Base-by-base conservation (phyloP, 1,284 basidiomycete species). In the Vanrija sp. region DNA sequence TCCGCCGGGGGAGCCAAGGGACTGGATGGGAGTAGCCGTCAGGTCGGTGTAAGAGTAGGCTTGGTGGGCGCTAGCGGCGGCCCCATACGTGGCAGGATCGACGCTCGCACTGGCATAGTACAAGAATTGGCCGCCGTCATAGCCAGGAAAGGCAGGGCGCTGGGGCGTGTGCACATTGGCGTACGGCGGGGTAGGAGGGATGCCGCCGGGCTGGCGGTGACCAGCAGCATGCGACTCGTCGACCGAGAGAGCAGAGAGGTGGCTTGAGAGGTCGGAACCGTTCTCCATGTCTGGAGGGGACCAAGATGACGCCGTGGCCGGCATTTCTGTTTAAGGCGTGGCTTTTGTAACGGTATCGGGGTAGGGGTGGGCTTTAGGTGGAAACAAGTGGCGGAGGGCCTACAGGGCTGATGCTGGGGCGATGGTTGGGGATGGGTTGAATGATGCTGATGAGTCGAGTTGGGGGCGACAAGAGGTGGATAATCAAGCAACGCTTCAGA, bases 31-130 rank as follows among this genome's bases (percentile, higher is more conserved):
- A 3, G 43, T 54, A 18, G 35, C 23, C n/a, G 38, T 39, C 39
- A 45, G 45, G 41, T 53, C 55, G 38, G 38, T 20, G 37, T 47
- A 53, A 3, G 54, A 37, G 31, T 36, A 51, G 19, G 36, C 45
- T 12, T 42, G 41, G 41, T 42, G 43, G 43, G 18, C 18, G 25
- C 25, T 20, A 6, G 43, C 43, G 4, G n/a, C 23, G 18, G 27
- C 27, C 36, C 39, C 4, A 14, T 25, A 18, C 23, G 24, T 12
- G 41, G 51, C 45, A 2, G 51, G 45, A 41, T 53, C 51, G 25
- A 51, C n/a, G 25, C n/a, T 37, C 25, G 42, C 55, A 5, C 39
- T 20, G 42, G 48, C 45, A 27, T 51, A 58, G 52, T 54, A 58
- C 27, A 58, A 41, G 49, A 24, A 56, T 20, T 24, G 53, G 41